Evolutionary conservation across 768 basidiomycete species (phyloP), one percentile per base, ranked within the genome.

Genomic region (Tylopilus plumbeoviolaceoides): DNA sequence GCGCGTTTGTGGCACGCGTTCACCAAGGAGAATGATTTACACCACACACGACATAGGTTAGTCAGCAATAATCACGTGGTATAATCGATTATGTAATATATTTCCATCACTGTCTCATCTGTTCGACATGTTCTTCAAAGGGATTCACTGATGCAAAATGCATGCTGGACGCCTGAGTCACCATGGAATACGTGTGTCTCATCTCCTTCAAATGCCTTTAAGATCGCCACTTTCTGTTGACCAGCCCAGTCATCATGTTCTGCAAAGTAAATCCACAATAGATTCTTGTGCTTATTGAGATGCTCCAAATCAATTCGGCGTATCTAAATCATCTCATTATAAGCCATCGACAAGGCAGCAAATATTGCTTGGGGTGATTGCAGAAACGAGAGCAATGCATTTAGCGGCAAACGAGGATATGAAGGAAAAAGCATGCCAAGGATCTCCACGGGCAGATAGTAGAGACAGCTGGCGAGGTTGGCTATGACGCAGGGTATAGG

Each of bases 191-290:
- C 74, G 30, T 57, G 61, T 40, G 63, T 63, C 21, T 54, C 65
- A 41, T 73, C 67, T 5, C 70, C 67, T 20, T 72, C 67, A 49
- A 84, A 68, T 5, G 63, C 66, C 4, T 57, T 61, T 33, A 84
- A 56, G 15, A 88, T 68, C 7, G 58, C 53, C 17, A 73, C 67
- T 53, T 74, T 78, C 48, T 86, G 75, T 45, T 74, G 68, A 8
- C 84, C 84, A 38, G 91, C 84, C 87, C 88, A 90, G 42, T 77
- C 78, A 62, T 90, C 88, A 7, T 68, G 30, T 36, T 78, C 72
- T 4, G 81, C 87, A 68, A 82, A 88, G 62, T 82, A 85, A 18
- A 86, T 69, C 61, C 72, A 78, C 17, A 81, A 31, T 9, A 64
- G 56, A 57, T 73, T 70, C 15, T 74, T 60, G 43, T 73, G 68